Evolutionary conservation across 2,329 filamentous ascomycete species (phyloP), one percentile per base, ranked within the genome.

Genomic region (Lasiodiplodia sp.): DNA sequence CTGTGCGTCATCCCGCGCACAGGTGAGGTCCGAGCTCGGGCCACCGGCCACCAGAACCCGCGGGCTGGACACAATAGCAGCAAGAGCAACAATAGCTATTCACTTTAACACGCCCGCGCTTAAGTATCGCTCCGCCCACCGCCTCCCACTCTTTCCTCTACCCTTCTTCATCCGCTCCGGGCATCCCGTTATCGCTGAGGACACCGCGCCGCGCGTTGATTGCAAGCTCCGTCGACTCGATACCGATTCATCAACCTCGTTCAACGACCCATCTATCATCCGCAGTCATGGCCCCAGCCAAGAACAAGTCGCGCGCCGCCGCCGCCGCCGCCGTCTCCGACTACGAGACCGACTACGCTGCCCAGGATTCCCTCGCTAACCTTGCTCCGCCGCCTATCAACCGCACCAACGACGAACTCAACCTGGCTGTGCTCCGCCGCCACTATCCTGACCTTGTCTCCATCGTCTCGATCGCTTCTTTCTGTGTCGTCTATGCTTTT

Each of bases 401-500:
- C 44, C 90, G 92, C 72, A 90, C 91, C 71, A 96, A 94, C 79
- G 92, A 91, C 67, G 91, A 96, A 73, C 89, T 98, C 76, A 98
- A 98, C 83, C 86, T 97, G 72, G 86, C 88, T 60, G 95, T 97
- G 49, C 86, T 98, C 44, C 89, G 87, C 69, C 92, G 93, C 72
- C 92, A 97, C 82, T 88, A 93, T 69, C 92, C 93, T 38, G 86
- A 88, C 69, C 88, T 97, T 71, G 84, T 85, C 69, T 83, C 86
- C 65, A 93, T 97, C 76, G 85, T 93, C 71, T 91, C 91, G 71
- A 91, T 96, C 72, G 93, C 93, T 6, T 91, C 92, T 38, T 97
- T 95, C 75, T 92, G 92, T 31, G 92, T 96, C 44, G 87, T 97
- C 72, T 98, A 97, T 84, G 87, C 87, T 58, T 96, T 96, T 82